These are phyloP conservation scores for Septoria linicola DNA, from an alignment of 2,329 filamentous ascomycete species.

Conservation along the genomic window DNA sequence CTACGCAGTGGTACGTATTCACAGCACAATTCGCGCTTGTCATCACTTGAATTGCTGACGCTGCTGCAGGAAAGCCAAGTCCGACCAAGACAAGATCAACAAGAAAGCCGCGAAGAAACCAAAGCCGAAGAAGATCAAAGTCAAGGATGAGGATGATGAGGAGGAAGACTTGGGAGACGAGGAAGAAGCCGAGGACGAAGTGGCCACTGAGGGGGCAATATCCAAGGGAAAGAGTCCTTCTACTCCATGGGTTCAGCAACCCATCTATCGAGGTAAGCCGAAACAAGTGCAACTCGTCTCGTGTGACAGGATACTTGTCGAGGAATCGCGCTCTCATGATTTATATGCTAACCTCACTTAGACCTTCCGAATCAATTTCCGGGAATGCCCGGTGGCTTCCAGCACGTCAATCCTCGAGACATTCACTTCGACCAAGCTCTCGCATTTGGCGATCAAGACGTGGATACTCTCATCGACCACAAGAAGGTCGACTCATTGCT, in stretches of 20 bases:
- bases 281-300: no score
- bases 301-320: no score
- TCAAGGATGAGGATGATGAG: neutral
- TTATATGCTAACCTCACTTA: no score
- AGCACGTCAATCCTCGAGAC: neutral
- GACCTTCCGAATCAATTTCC: slow-evolving; percentile 3
- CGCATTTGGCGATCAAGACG: slow-evolving; percentile 4
- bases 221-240: slow-evolving; percentile 1
- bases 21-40: neutral
- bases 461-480: neutral
- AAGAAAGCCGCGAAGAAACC: neutral
- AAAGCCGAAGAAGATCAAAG: slow-evolving; percentile 3
- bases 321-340: no score
- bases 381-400: slow-evolving; percentile 1
- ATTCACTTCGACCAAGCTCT: slow-evolving; percentile 4
- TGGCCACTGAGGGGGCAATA: neutral
- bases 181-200: neutral
- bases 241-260: slow-evolving; percentile 6
- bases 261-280: neutral
- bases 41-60: neutral
- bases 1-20: slow-evolving; percentile 26
- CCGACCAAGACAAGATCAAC: neutral
- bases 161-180: slow-evolving; percentile 1
- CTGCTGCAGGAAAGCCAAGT: slow-evolving; percentile 2
- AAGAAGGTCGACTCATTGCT: neutral